Evolutionary conservation across 2,329 filamentous ascomycete species (phyloP).

Genomic region (Colletotrichum eremochloae): DNA sequence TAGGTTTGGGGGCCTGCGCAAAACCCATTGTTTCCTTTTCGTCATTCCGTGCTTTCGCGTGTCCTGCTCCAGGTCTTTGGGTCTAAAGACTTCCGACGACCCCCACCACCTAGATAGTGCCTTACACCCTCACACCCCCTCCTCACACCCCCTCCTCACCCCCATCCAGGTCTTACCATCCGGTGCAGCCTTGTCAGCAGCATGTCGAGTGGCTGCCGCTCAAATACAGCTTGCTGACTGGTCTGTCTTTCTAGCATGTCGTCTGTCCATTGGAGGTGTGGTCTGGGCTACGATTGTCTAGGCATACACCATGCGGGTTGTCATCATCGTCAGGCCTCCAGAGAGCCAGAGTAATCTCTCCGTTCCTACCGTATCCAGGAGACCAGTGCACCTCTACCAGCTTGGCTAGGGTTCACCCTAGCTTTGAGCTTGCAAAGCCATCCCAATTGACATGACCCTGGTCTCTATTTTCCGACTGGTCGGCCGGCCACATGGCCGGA

Average conservation of each 20-base stretch:
- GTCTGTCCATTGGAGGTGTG: neutral
- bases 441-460: slow-evolving; percentile 32
- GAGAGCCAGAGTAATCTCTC: slow-evolving; percentile 8
- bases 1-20: neutral
- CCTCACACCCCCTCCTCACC: neutral
- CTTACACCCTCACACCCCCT: slow-evolving; percentile 9
- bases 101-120: slow-evolving; percentile 23
- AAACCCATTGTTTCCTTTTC: neutral
- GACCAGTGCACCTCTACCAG: slow-evolving; percentile 28
- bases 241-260: neutral
- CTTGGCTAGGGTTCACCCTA: slow-evolving; percentile 35
- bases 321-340: slow-evolving; percentile 39
- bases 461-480: slow-evolving; percentile 38
- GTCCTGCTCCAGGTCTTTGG: neutral
- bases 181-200: slow-evolving; percentile 26
- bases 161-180: slow-evolving; percentile 21
- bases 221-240: neutral
- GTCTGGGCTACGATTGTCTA: slow-evolving; percentile 15
- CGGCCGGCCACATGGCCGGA: slow-evolving; percentile 21
- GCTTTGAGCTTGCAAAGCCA: slow-evolving; percentile 39
- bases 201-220: slow-evolving; percentile 13
- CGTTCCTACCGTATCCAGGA: slow-evolving; percentile 20
- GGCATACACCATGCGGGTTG: slow-evolving; percentile 24
- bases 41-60: slow-evolving; percentile 28
- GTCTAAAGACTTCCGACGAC: slow-evolving; percentile 2